A percentile compares a stretch with the other conserved stretches of the same genome.
Evolutionary conservation across 1,139 yeast species (phyloP).

Genomic region (Nakaseomyces uthaithaninus): DNA sequence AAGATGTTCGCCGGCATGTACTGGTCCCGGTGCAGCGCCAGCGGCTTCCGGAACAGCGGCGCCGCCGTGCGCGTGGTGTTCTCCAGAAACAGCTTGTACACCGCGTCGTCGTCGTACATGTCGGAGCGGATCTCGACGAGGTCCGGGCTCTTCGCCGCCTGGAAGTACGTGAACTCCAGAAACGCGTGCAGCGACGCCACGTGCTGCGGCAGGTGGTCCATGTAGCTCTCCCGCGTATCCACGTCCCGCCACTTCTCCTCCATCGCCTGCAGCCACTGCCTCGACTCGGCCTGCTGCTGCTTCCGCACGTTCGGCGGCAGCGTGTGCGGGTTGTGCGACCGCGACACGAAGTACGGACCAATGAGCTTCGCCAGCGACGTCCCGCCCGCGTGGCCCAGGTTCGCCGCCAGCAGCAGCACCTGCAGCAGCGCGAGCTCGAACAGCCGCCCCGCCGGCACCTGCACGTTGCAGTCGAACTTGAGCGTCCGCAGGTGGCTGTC

Average conservation of each 20-base stretch:
- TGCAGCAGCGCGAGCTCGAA: conserved; percentile 27
- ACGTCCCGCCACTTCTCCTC: conserved; percentile 24
- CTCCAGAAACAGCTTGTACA: conserved; percentile 25
- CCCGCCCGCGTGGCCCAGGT: conserved; percentile 27
- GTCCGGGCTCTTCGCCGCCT: conserved; percentile 20
- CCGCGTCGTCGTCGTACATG: conserved; percentile 26
- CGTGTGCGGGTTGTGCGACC: conserved; percentile 31
- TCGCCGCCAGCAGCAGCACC: conserved; percentile 23
- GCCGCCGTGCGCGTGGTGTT: conserved; percentile 25
- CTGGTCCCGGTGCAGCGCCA: conserved; percentile 17
- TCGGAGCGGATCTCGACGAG: conserved; percentile 18
- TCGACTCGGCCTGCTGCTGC: conserved; percentile 21
- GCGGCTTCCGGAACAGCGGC: conserved; percentile 20
- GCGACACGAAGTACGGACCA: conserved; percentile 30
- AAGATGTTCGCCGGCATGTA: conserved; percentile 26
- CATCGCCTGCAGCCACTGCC: conserved; percentile 28
- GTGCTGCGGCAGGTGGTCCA: conserved; percentile 16
- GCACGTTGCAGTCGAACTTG: conserved; percentile 18
- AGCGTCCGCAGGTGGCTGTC: conserved; percentile 22
- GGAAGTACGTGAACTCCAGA: conserved; percentile 22
- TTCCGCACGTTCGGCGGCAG: conserved; percentile 26
- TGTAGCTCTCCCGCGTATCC: background rate
- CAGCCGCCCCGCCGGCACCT: conserved; percentile 23
- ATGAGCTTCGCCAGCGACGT: conserved; percentile 26
- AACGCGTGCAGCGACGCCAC: conserved; percentile 20